Base-by-base conservation (phyloP, 352 stramenopile genomes). In the Globisporangium echinulatum region DNA sequence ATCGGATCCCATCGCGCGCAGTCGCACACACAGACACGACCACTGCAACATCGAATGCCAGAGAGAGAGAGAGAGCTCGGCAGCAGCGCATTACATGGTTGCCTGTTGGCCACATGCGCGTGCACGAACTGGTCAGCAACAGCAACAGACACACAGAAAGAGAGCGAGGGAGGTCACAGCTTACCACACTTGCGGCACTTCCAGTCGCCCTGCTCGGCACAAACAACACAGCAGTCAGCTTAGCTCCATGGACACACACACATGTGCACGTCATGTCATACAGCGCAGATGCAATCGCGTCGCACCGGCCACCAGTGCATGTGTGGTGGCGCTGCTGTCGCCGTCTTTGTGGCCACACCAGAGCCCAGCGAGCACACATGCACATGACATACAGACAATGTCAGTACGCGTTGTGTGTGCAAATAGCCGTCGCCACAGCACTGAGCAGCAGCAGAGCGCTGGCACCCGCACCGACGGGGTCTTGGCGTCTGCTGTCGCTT, bases 261-360 rank as follows among this genome's bases (percentile, higher is more conserved):
- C 9, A 65, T 42, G 46, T 42, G 42, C 37, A 9, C 37, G 47
- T 61, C 15, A 33, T 3, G 6, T 17, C 9, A 5, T 25, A 39
- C 25, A 46, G 15, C 5, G 43, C n/a, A 44, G 0, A 42, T 51
- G 19, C 11, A 54, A 51, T 19, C 61, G 11, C 3, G 25, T 57
- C 47, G 63, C 76, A 90, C 81, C 66, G 81, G 81, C 78, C 81
- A 88, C 81, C 81, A 90, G 53, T 85, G 69, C 81, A 90, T 90
- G 68, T 90, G 81, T 5, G 81, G 74, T 40, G 81, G 74, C 42
- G 75, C 75, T 25, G 76, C 46, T 56, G 83, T 85, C 63, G 79
- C 78, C 52, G 47, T 51, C 59, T 64, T 50, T 46, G 54, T 6
- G 15, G 15, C 17, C 17, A 19, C 17, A 19, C 17, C 17, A 19